These are phyloP conservation scores for Hymenoscyphus infarciens DNA, from an alignment of 2,329 filamentous ascomycete genomes.

Conservation along the genomic window DNA sequence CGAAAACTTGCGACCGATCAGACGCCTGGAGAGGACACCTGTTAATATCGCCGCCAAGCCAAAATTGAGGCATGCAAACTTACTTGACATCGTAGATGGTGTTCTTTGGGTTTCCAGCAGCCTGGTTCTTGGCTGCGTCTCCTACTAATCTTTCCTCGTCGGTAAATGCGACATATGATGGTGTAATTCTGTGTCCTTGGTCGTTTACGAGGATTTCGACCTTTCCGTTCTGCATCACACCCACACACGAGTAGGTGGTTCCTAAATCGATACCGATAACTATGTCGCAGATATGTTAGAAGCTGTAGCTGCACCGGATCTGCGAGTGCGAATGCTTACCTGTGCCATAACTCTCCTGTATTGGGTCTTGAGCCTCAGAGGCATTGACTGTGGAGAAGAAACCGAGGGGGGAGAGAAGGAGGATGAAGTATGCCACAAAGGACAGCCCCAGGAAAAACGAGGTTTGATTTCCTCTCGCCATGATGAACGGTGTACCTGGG, in stretches of 20 bases:
- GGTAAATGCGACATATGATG: constrained; percentile 93
- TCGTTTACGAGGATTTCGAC: constrained; percentile 96
- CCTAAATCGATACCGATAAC: constrained; percentile 96
- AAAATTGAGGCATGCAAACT: constrained; percentile 38
- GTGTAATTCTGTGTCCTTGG: constrained; percentile 94
- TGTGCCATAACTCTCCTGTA: constrained; percentile 73
- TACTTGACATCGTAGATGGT: constrained; percentile 84
- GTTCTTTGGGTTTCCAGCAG: constrained; percentile 70
- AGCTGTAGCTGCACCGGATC: constrained; percentile 4
- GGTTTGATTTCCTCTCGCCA: constrained; percentile 61
- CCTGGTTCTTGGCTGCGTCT: constrained; percentile 97
- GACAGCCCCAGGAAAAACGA: constrained; percentile 77
- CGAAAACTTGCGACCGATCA: constrained; percentile 79
- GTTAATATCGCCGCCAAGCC: constrained; percentile 33
- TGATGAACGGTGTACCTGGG: constrained; percentile 38
- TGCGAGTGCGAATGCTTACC: constrained; percentile 38
- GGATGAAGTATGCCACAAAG: constrained; percentile 85
- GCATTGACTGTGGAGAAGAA: constrained; percentile 74
- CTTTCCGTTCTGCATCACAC: constrained; percentile 94
- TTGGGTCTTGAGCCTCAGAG: constrained; percentile 61
- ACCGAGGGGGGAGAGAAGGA: constrained; percentile 83
- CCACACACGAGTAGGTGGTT: constrained; percentile 85
- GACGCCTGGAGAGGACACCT: constrained; percentile 52
- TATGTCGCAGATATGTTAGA: constrained; percentile 31
- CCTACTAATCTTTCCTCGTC: constrained; percentile 95